phyloP scores from a whole-genome alignment of 2,329 filamentous ascomycete species.

The Xylaria digitata region DNA sequence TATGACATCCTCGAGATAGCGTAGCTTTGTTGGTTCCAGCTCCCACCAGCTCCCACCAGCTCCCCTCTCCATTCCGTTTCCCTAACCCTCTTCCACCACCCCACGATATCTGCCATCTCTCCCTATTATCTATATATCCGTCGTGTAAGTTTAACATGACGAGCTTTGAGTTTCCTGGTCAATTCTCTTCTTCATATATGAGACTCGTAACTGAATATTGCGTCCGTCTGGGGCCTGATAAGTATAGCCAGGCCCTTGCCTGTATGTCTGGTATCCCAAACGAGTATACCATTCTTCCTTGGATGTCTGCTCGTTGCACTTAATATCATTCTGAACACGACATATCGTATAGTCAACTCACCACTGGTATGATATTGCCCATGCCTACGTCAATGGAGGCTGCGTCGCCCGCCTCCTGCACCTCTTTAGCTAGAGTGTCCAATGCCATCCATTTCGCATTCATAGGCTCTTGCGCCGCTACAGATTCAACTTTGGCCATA shows the following conservation, averaged over 20 bases:
- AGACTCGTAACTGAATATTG: conserved; percentile 38
- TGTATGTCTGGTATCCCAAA: conserved; percentile 45
- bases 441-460: conserved; percentile 51
- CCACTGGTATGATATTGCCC: conserved; percentile 39
- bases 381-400: conserved; percentile 45
- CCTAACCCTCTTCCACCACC: not conserved
- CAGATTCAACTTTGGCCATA: conserved; percentile 52
- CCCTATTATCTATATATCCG: conserved; percentile 3
- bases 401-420: conserved; percentile 46
- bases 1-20: conserved; percentile 3
- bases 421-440: conserved; percentile 51
- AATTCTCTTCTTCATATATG: conserved; percentile 47
- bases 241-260: conserved; percentile 38
- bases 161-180: conserved; percentile 22
- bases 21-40: conserved; percentile 13
- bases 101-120: not conserved
- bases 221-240: conserved; percentile 33
- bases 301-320: conserved; percentile 38
- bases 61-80: conserved; percentile 15
- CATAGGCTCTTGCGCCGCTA: conserved; percentile 50
- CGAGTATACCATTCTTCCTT: conserved; percentile 47
- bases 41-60: not conserved
- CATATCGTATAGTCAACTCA: conserved; percentile 42
- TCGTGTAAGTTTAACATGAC: conserved; percentile 15
- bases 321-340: conserved; percentile 14